phyloP scores from a whole-genome alignment of 192 early-diverging fungal species.

The Tieghemiomyces parasiticus region DNA sequence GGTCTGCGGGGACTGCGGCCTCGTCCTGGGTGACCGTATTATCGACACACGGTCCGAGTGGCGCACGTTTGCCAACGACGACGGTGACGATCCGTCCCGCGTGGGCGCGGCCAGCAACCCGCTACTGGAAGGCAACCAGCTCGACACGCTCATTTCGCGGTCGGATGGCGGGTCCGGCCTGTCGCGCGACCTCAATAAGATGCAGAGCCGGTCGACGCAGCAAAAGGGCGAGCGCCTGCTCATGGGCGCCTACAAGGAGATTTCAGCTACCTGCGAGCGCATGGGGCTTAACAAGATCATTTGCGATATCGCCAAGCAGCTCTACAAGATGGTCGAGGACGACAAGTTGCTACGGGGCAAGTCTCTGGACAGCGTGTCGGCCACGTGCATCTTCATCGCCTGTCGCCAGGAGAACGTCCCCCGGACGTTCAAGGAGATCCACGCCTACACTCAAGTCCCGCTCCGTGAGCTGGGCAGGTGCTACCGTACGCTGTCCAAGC shows the following conservation, averaged over 20 bases:
- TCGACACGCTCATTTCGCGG: conserved; percentile 71
- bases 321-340: conserved; percentile 76
- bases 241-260: conserved; percentile 58
- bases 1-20: conserved; percentile 83
- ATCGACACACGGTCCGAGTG: conserved; percentile 93
- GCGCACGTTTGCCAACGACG: conserved; percentile 90
- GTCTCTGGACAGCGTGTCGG: conserved; percentile 65
- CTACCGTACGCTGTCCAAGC: conserved; percentile 48
- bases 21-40: conserved; percentile 73
- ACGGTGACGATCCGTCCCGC: conserved; percentile 80
- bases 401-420: conserved; percentile 70
- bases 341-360: conserved; percentile 71
- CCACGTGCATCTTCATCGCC: conserved; percentile 86
- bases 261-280: conserved; percentile 59
- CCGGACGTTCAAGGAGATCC: conserved; percentile 91
- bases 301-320: conserved; percentile 65
- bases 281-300: conserved; percentile 65
- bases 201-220: conserved; percentile 51
- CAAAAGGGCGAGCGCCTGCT: conserved; percentile 61
- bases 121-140: conserved; percentile 55
- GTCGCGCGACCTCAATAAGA: conserved; percentile 52
- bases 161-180: conserved; percentile 60
- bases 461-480: conserved; percentile 89
- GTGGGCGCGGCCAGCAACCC: conserved; percentile 71
- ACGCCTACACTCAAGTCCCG: conserved; percentile 71